Conservation (phyloP, 2,329 filamentous ascomycete genomes). For the Zalaria obscura region DNA sequence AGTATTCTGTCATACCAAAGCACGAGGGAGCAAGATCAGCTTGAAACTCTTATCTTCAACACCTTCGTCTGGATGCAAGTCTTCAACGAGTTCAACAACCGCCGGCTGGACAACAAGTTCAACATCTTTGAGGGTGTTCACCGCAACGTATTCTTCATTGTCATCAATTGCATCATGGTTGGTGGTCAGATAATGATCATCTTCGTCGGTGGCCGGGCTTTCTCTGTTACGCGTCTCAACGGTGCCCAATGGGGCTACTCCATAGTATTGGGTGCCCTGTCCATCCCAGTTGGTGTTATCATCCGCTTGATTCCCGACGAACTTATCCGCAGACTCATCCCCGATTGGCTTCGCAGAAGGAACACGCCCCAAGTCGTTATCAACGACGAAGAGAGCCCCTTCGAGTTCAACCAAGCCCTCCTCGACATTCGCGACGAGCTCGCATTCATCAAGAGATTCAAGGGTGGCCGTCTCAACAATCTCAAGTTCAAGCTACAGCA, state of each 20-base stretch:
- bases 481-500: constrained; percentile 67
- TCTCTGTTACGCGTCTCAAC: constrained; percentile 57
- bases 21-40: constrained; percentile 30
- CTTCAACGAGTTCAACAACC: constrained; percentile 96
- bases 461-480: constrained; percentile 69
- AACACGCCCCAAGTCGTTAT: constrained; percentile 26
- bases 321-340: constrained; percentile 33
- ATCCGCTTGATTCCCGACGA: constrained; percentile 74
- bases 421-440: constrained; percentile 69
- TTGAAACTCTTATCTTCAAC: constrained; percentile 85
- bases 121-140: constrained; percentile 87
- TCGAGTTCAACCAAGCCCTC: constrained; percentile 54
- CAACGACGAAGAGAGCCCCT: constrained; percentile 26
- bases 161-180: constrained; percentile 75
- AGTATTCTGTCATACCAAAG: constrained; percentile 44
- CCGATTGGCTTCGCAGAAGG: constrained; percentile 23
- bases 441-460: constrained; percentile 64
- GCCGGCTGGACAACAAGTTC: constrained; percentile 83
- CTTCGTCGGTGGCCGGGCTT: constrained; percentile 69
- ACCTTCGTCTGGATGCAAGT: constrained; percentile 99
- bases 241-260: constrained; percentile 79
- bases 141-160: constrained; percentile 78
- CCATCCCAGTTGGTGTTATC: constrained; percentile 67
- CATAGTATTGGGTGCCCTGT: constrained; percentile 68
- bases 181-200: constrained; percentile 83